Base-by-base conservation (phyloP, 75 land plant species). In the Isoetes taiwanensis region DNA sequence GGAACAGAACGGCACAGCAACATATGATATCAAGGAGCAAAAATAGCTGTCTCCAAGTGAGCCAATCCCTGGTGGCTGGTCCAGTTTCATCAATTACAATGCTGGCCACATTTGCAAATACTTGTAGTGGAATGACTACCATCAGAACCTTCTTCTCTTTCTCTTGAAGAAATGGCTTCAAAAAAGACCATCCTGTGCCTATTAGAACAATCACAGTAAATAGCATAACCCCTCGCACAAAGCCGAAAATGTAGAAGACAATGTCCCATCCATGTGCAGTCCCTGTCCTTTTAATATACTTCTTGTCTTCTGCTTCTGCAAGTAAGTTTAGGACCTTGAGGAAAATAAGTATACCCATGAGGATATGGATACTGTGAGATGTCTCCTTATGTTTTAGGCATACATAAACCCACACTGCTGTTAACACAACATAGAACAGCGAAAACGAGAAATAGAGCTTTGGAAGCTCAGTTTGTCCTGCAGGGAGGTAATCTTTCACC, bases 71-170 rank as follows among this genome's bases (percentile, higher is more conserved):
- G 4, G 76, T 71, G 59, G 42, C 76, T 3, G 85, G 85, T 14
- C 85, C 89, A 2, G 77, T 75, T 67, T 84, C 89, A 34, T 76
- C 89, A 32, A 81, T 72, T 38, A 76, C 79, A 12, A 84, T 72
- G 27, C 66, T 68, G 0, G 89, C 89, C 1, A 81, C 46, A 38
- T 84, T 84, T 14, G 89, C 84, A 14, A 84, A n/a, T 10, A 84
- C 85, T 40, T 84, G 89, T 11, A 84, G 72, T 1, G 89, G 89
- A 17, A 84, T 81, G 42, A 84, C 85, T 16, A 81, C 73, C 79
- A 84, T 84, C 56, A 84, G 65, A 14, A 84, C 82, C 68, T 78
- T 81, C 79, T 84, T 84, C 73, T 84, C 89, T 72, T 50, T 78
- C 39, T 76, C 89, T 30, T 81, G 85, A 34, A 84, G 71, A 41